Conservation (phyloP, 1,284 basidiomycete species). For the Apiotrichum porosum region DNA sequence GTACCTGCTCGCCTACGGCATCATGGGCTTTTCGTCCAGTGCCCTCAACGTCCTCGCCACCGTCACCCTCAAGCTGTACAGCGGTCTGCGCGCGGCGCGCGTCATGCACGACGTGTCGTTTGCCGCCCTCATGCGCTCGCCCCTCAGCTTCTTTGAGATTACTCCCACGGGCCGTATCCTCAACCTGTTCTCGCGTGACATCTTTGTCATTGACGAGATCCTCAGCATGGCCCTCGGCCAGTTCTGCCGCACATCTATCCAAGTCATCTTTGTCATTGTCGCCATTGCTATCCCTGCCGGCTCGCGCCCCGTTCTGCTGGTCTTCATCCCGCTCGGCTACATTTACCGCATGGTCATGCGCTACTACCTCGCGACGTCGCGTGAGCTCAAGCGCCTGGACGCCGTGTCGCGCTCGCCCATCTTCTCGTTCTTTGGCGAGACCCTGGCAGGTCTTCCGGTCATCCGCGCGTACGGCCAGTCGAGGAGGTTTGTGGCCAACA, state of each 20-base stretch:
- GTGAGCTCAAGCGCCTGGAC: conserved; percentile 87
- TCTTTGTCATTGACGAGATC: conserved; percentile 82
- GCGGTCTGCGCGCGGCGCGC: conserved; percentile 68
- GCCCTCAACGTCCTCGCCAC: conserved; percentile 57
- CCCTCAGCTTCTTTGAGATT: conserved; percentile 79
- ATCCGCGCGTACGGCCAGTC: conserved; percentile 75
- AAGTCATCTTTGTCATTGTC: conserved; percentile 66
- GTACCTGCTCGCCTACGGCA: conserved; percentile 42
- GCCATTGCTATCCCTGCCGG: conserved; percentile 63
- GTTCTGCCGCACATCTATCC: conserved; percentile 57
- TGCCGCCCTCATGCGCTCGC: conserved; percentile 69
- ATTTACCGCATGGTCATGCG: conserved; percentile 74
- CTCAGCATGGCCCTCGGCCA: conserved; percentile 67
- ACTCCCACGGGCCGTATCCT: conserved; percentile 64
- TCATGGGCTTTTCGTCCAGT: conserved; percentile 55
- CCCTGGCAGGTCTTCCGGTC: conserved; percentile 73
- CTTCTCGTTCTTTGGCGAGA: conserved; percentile 82
- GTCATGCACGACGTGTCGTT: conserved; percentile 63
- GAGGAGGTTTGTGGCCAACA: conserved; percentile 67
- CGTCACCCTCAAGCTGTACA: conserved; percentile 70
- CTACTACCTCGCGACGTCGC: conserved; percentile 85
- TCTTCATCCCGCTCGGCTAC: conserved; percentile 67
- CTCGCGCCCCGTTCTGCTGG: conserved; percentile 76
- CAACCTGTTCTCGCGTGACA: conserved; percentile 80
- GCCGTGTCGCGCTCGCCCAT: conserved; percentile 86